phyloP scores from a whole-genome alignment of 768 basidiomycete species.

The Trametes villosa region DNA sequence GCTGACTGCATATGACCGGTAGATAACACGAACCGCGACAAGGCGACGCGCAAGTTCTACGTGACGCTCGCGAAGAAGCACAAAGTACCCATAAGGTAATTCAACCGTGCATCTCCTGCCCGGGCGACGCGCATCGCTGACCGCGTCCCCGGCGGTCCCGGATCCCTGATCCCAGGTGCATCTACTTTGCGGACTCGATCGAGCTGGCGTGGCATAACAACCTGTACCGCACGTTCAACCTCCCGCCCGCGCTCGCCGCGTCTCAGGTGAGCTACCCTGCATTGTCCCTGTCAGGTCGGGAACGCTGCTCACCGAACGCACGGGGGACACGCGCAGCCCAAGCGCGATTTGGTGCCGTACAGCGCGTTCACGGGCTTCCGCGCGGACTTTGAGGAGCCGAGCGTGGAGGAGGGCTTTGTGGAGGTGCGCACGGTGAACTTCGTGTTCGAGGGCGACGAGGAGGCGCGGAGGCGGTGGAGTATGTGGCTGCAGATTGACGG shows the following conservation, averaged over 20 bases:
- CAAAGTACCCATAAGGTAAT: slow-evolving; percentile 60
- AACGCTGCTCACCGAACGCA: not conserved
- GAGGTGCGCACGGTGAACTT: slow-evolving; percentile 82
- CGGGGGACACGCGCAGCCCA: slow-evolving; percentile 38
- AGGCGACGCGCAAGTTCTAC: slow-evolving; percentile 69
- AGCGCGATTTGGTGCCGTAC: slow-evolving; percentile 61
- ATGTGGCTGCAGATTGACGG: slow-evolving; percentile 88
- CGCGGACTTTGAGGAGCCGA: slow-evolving; percentile 69
- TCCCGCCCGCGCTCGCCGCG: slow-evolving; percentile 48
- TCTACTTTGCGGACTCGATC: slow-evolving; percentile 73
- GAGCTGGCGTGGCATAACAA: slow-evolving; percentile 95
- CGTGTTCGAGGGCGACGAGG: slow-evolving; percentile 76
- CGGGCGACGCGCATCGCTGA: not conserved
- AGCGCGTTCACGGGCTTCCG: slow-evolving; percentile 61
- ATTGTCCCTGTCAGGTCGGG: not conserved
- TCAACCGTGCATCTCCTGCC: not conserved
- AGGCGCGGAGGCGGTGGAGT: slow-evolving; percentile 72
- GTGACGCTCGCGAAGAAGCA: slow-evolving; percentile 64
- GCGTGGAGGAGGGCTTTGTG: slow-evolving; percentile 68
- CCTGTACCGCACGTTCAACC: slow-evolving; percentile 76
- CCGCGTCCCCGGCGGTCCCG: no score
- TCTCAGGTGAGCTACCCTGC: slow-evolving; percentile 44
- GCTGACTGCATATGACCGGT: not conserved
- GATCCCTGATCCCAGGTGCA: slow-evolving; percentile 52
- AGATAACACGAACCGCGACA: slow-evolving; percentile 95